These are phyloP conservation scores for Leccinum longicurvipes DNA, from an alignment of 768 basidiomycete species.

Conservation along the genomic window DNA sequence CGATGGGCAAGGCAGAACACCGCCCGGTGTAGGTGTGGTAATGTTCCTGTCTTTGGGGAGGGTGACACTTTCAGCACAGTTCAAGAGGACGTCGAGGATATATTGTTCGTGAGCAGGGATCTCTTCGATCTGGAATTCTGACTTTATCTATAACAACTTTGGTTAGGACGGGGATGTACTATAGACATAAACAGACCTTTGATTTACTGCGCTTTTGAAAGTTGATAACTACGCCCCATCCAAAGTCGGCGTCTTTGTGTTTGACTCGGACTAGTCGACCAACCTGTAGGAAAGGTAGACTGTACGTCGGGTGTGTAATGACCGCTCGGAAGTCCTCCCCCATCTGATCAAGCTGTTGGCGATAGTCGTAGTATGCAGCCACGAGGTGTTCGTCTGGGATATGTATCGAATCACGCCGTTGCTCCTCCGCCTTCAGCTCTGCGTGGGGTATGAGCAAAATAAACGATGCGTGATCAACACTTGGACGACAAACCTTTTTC, in stretches of 20 bases:
- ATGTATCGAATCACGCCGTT: constrained; percentile 54
- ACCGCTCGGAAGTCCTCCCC: constrained; percentile 85
- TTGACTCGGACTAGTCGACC: constrained; percentile 92
- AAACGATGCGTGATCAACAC: not conserved
- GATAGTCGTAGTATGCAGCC: constrained; percentile 86
- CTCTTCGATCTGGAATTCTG: constrained; percentile 64
- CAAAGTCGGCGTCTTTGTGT: constrained; percentile 84
- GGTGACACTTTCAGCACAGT: constrained; percentile 63
- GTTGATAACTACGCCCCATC: constrained; percentile 94
- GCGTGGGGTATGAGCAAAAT: constrained; percentile 6
- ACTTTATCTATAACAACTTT: constrained; percentile 47
- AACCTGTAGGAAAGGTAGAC: constrained; percentile 88
- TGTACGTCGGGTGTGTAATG: constrained; percentile 92
- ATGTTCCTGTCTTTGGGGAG: constrained; percentile 58
- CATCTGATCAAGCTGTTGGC: constrained; percentile 92
- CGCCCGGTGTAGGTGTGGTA: constrained; percentile 57
- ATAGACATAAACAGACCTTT: constrained; percentile 48
- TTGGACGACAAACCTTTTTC: constrained; percentile 63
- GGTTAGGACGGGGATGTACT: not conserved
- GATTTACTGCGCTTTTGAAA: constrained; percentile 84
- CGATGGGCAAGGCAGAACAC: constrained; percentile 69
- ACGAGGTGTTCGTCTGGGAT: constrained; percentile 84
- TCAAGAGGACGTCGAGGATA: constrained; percentile 87
- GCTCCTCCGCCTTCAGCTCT: constrained; percentile 80
- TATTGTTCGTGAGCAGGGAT: constrained; percentile 85